Conservation (phyloP, 768 basidiomycete species). For the Boletus fagicola region DNA sequence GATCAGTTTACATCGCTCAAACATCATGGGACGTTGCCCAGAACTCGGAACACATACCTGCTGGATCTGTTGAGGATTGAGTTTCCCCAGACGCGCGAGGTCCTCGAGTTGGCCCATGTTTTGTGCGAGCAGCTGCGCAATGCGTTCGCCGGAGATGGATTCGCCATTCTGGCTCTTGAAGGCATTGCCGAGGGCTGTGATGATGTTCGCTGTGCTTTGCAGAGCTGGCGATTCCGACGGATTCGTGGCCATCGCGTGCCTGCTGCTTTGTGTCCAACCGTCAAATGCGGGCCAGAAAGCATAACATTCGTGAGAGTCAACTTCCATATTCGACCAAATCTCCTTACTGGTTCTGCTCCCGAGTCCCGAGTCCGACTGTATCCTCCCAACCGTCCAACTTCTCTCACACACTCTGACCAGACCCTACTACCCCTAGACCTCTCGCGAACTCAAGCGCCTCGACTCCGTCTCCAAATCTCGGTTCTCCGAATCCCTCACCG, state of each 20-base stretch:
- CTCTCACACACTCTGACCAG: no score
- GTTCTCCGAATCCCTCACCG: no score
- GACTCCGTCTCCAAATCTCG: no score
- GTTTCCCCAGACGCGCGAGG: slow-evolving; percentile 77
- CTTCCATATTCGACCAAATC: not conserved
- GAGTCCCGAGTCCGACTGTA: no score
- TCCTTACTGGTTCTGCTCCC: no score
- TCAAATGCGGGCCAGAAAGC: not conserved
- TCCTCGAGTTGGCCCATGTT: slow-evolving; percentile 64
- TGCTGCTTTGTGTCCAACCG: not conserved
- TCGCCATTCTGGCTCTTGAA: slow-evolving; percentile 67
- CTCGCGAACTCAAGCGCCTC: no score
- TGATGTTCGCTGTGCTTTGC: slow-evolving; percentile 45
- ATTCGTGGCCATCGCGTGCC: slow-evolving; percentile 30
- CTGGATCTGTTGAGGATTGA: slow-evolving; percentile 66
- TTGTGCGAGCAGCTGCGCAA: slow-evolving; percentile 60
- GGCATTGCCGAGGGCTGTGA: slow-evolving; percentile 59
- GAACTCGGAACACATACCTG: slow-evolving; percentile 55
- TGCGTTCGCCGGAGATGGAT: slow-evolving; percentile 54
- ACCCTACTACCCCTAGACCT: no score
- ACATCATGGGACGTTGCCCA: no score
- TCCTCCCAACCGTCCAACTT: no score
- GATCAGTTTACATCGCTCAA: no score
- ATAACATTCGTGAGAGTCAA: slow-evolving; percentile 18
- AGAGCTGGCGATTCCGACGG: slow-evolving; percentile 25